Percentiles rank a stretch among this genome's conserved stretches.
These are phyloP conservation scores for Geotrichum fermentans DNA, from an alignment of 1,139 yeast species.

Conservation along the genomic window DNA sequence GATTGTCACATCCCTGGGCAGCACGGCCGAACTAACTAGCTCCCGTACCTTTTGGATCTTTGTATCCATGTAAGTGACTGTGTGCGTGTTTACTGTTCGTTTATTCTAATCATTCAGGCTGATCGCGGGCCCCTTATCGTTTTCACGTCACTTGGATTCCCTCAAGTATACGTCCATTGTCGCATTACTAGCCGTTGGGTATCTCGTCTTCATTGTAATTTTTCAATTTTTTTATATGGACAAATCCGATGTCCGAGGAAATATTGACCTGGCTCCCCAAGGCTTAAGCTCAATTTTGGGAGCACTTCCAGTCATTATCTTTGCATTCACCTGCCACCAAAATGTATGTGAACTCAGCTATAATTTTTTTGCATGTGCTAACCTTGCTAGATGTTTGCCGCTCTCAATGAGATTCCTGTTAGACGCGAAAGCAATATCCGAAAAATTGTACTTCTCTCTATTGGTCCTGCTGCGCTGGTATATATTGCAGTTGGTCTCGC, in stretches of 20 bases:
- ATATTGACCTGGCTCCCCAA: constrained; percentile 52
- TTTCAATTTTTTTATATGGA: constrained; percentile 52
- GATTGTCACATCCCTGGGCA: constrained; percentile 32
- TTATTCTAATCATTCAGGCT: constrained; percentile 25
- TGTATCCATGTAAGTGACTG: constrained; percentile 45
- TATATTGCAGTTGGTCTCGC: constrained; percentile 67
- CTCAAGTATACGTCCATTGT: constrained; percentile 79
- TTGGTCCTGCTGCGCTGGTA: constrained; percentile 54
- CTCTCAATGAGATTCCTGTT: constrained; percentile 70
- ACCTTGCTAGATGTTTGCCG: constrained; percentile 61
- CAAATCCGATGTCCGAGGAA: constrained; percentile 48
- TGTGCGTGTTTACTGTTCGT: neutral
- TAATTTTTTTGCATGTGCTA: neutral
- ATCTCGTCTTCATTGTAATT: constrained; percentile 68
- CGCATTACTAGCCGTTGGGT: constrained; percentile 78
- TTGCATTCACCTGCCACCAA: constrained; percentile 95
- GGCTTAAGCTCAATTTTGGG: constrained; percentile 59
- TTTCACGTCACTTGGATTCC: constrained; percentile 69
- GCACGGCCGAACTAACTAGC: constrained; percentile 22
- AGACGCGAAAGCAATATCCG: constrained; percentile 50
- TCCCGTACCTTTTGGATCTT: constrained; percentile 58
- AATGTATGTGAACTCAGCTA: constrained; percentile 34
- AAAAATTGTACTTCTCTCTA: constrained; percentile 52
- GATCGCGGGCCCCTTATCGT: constrained; percentile 70
- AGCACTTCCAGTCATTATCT: constrained; percentile 84